phyloP scores from a whole-genome alignment of 108 stramenopile genomes.

The Schizochytrium sp. region DNA sequence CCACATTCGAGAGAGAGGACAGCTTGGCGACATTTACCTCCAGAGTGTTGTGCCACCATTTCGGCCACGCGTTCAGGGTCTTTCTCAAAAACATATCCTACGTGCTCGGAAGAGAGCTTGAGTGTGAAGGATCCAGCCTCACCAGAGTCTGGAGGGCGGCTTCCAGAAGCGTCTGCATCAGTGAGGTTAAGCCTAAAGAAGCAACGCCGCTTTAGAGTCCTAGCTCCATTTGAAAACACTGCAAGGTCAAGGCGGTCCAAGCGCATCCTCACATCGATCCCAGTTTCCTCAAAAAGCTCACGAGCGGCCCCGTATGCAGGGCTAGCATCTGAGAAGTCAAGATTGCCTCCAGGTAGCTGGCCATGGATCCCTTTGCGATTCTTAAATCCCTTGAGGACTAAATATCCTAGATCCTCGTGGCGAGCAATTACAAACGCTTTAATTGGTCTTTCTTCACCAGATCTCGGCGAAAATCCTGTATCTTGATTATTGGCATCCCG shows the following conservation, averaged over 20 bases:
- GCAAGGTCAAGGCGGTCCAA: slow-evolving; percentile 3
- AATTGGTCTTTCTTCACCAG: not conserved
- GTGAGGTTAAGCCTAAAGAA: slow-evolving; percentile 27
- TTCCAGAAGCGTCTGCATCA: not conserved
- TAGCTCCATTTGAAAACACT: slow-evolving; percentile 19
- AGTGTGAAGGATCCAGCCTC: not conserved
- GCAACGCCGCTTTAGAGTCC: not conserved
- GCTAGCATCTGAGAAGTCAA: slow-evolving; percentile 11
- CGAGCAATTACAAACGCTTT: slow-evolving; percentile 18
- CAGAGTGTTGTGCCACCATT: not conserved
- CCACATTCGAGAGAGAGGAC: not conserved
- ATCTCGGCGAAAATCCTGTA: not conserved
- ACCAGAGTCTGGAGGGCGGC: not conserved
- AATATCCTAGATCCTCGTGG: slow-evolving; percentile 1
- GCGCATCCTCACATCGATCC: slow-evolving; percentile 2
- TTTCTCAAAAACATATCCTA: slow-evolving; percentile 50
- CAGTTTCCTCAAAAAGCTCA: slow-evolving; percentile 50
- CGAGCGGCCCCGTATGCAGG: slow-evolving; percentile 39
- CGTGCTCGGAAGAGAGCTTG: slow-evolving; percentile 46
- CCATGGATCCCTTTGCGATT: slow-evolving; percentile 35
- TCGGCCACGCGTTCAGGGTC: not conserved
- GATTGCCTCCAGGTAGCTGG: slow-evolving; percentile 36
- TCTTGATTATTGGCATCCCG: too few species aligned
- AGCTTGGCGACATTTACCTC: not conserved
- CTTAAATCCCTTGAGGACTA: slow-evolving; percentile 53